Evolutionary conservation across 495 filamentous ascomycete genomes (phyloP), one percentile per base, ranked within the genome.

Genomic region (Sporormia fimetaria): DNA sequence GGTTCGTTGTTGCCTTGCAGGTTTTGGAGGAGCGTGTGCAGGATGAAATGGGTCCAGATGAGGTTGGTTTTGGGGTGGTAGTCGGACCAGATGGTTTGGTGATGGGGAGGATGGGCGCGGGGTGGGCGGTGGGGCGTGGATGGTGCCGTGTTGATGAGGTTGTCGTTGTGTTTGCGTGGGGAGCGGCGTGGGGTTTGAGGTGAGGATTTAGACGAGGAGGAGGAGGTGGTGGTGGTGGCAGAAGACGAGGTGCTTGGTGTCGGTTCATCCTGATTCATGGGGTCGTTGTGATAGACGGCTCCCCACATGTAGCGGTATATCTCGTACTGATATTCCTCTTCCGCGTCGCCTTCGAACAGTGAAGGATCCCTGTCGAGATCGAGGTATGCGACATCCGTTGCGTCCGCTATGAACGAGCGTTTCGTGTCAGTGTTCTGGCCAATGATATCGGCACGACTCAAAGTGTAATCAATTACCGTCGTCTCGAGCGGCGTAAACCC

Each of bases 381-480:
- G 9, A 55, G 42, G 38, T 56, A 65, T 12, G 60, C 63, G 10
- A 62, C 46, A 3, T 48, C 43, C 8, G 26, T 17, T 15, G 6
- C 34, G n/a, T n/a, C n/a, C n/a, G n/a, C n/a, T n/a, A n/a, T n/a
- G n/a, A n/a, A n/a, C n/a, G n/a, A n/a, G n/a, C n/a, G n/a, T n/a
- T n/a, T n/a, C n/a, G n/a, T n/a, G 5, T 46, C 41, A 6, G 26
- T 21, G 22, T 20, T 2, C 17, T 16, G 6, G 9, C 21, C 14
- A 6, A 44, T 16, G 26, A 61, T 51, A n/a, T 61, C 57, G 17
- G 72, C 81, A 12, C 87, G 75, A 0, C 83, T 92, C 25, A 93
- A 73, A 1, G 85, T 87, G 57, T 93, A 94, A 59, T 94, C 87
- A 44, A 94, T 83, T 20, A 94, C 72, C 0, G 86, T 93, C 6